Base-by-base conservation (phyloP, 768 basidiomycete genomes). In the Lactarius quietus region DNA sequence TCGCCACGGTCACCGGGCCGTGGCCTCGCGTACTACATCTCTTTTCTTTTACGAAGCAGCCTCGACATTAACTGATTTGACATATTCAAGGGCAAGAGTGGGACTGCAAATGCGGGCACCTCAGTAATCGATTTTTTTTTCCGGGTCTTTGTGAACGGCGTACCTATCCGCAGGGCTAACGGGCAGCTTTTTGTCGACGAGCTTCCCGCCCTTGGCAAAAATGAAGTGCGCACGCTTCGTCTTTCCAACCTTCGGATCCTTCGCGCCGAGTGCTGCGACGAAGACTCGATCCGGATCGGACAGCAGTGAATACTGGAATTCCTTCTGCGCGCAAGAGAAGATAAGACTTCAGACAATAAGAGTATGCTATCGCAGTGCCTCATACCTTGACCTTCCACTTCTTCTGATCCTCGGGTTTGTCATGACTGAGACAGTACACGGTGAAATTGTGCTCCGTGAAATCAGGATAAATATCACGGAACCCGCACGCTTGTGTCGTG, bases 151-250 rank as follows among this genome's bases (percentile, higher is more conserved):
- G 35, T 23, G 38, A 59, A 10, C 10, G 18, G 26, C 79, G 60
- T 61, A 89, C 92, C 93, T 96, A 62, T 95, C 92, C 0, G 74
- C 87, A 2, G 95, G 92, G 72, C 93, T 90, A 57, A 96, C 94
- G 1, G 93, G 92, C 18, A 92, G 78, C 72, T 86, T 87, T 78
- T 86, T 92, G 18, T 95, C 89, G 4, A 96, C 76, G 51, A 98
- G 80, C 75, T 92, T 92, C 1, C 95, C 95, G 7, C 93, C 94
- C 75, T 92, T 90, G 70, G 86, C 91, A 70, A 98, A 96, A 70
- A 98, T 85, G 76, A 96, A 97, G 75, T 96, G 94, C 69, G 92
- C 94, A 17, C 95, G 86, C 78, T 92, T 92, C 59, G 92, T 93
- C 79, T 86, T 91, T 39, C 88, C 90, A 10, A 87, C 87, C 39